Conservation (phyloP, 2,329 filamentous ascomycete species). For the Fusarium gaditjirri region DNA sequence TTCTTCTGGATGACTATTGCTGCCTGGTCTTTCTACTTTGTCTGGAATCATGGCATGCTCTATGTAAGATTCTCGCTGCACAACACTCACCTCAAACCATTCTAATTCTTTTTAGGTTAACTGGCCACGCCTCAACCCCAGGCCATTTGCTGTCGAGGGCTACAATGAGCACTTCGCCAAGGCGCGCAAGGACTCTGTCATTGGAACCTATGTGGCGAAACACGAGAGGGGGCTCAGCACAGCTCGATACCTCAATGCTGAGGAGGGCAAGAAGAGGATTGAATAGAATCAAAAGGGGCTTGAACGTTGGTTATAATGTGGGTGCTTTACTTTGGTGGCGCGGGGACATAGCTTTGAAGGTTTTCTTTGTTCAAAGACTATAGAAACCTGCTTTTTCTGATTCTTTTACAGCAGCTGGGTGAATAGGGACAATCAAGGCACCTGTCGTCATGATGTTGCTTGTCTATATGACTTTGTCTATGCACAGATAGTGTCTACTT, state of each 20-base stretch:
- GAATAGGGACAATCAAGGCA: constrained; percentile 7
- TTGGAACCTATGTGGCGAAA: constrained; percentile 74
- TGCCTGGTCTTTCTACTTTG: constrained; percentile 79
- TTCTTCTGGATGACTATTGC: constrained; percentile 79
- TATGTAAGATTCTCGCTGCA: constrained; percentile 75
- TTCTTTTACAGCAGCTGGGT: constrained; percentile 7
- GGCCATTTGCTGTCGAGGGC: constrained; percentile 85
- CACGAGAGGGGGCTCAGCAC: constrained; percentile 89
- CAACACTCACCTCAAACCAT: background rate
- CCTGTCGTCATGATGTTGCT: constrained; percentile 37
- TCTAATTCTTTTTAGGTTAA: constrained; percentile 74
- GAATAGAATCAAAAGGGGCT: constrained; percentile 64
- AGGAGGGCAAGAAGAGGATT: constrained; percentile 98
- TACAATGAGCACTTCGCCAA: constrained; percentile 87
- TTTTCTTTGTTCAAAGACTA: constrained; percentile 11
- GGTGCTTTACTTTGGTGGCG: constrained; percentile 18
- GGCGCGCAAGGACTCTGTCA: constrained; percentile 82
- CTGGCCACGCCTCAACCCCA: constrained; percentile 96
- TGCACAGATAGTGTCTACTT: constrained; percentile 14
- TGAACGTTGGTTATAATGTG: constrained; percentile 11
- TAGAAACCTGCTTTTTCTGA: constrained; percentile 9
- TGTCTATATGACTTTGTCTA: constrained; percentile 15
- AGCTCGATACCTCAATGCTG: constrained; percentile 82
- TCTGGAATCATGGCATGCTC: constrained; percentile 86
- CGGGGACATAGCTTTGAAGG: constrained; percentile 9